Evolutionary conservation across 2,329 filamentous ascomycete genomes (phyloP).

Genomic region (Apiospora rasikravindrae): DNA sequence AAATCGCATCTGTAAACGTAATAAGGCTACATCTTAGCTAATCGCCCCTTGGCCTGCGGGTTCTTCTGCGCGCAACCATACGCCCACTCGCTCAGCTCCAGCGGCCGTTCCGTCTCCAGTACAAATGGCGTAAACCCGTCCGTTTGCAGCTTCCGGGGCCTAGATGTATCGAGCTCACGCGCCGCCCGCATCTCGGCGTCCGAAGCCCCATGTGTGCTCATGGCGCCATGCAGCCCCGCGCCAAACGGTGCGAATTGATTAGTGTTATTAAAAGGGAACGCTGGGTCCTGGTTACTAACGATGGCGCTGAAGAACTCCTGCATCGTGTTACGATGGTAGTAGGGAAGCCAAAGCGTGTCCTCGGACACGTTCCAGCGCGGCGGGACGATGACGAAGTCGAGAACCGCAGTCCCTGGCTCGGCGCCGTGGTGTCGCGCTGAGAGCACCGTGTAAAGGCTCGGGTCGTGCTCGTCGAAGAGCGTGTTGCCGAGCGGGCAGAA

Average conservation of each 20-base stretch:
- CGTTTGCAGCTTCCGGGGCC: conserved; percentile 20
- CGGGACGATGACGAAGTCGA: conserved; percentile 68
- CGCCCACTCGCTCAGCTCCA: conserved; percentile 25
- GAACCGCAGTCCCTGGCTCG: conserved; percentile 61
- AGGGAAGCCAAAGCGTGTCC: conserved; percentile 65
- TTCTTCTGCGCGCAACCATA: conserved; percentile 20
- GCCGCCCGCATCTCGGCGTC: conserved; percentile 44
- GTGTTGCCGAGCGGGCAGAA: conserved; percentile 73
- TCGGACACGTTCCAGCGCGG: conserved; percentile 66
- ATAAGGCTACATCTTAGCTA: background rate
- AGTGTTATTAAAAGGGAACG: conserved; percentile 54
- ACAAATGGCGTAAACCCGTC: conserved; percentile 21
- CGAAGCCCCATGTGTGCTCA: conserved; percentile 59
- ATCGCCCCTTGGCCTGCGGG: conserved; percentile 14
- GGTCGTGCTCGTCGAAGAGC: conserved; percentile 72
- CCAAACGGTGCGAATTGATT: conserved; percentile 56
- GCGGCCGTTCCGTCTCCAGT: conserved; percentile 23
- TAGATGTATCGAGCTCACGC: conserved; percentile 18
- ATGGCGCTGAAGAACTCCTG: conserved; percentile 60
- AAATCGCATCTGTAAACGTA: background rate
- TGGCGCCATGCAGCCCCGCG: conserved; percentile 62
- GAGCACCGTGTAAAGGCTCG: conserved; percentile 69
- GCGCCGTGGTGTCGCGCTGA: conserved; percentile 56
- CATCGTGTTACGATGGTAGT: conserved; percentile 65
- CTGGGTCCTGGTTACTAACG: conserved; percentile 62